These are phyloP conservation scores for Trichoderma semiorbis DNA, from an alignment of 2,329 filamentous ascomycete genomes.

Conservation along the genomic window DNA sequence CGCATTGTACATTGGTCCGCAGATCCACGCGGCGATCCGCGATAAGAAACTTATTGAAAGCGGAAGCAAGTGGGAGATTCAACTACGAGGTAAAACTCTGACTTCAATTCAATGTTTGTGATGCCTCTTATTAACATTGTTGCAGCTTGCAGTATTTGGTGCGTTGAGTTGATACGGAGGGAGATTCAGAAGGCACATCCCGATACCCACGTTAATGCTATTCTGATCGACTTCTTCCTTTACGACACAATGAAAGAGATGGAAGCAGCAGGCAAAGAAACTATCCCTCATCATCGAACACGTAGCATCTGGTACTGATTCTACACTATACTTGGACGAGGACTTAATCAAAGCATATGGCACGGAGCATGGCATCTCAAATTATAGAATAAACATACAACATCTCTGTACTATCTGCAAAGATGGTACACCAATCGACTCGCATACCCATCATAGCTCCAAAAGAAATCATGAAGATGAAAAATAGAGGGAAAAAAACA, in stretches of 20 bases:
- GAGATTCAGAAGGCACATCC: conserved; percentile 76
- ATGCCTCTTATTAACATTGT: neutral
- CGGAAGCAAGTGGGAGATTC: conserved; percentile 77
- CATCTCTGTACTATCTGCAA: neutral
- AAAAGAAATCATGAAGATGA: neutral
- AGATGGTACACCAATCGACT: neutral
- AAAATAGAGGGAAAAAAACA: neutral
- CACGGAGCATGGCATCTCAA: neutral
- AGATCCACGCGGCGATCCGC: conserved; percentile 67
- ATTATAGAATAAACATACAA: neutral
- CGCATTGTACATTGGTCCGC: conserved; percentile 79
- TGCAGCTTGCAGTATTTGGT: conserved; percentile 88
- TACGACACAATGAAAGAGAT: conserved; percentile 91
- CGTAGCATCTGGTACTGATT: conserved; percentile 88
- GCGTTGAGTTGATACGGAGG: conserved; percentile 79
- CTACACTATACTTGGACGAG: too few relatives aligned
- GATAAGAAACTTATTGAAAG: conserved; percentile 62
- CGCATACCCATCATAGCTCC: neutral
- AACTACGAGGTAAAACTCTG: conserved; percentile 64
- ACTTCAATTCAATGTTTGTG: neutral
- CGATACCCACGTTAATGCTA: conserved; percentile 72
- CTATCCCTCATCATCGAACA: conserved; percentile 76
- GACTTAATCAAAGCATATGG: neutral
- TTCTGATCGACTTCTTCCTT: conserved; percentile 94
- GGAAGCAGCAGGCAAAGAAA: conserved; percentile 60